Percentiles rank a stretch among this genome's conserved stretches.
phyloP scores from a whole-genome alignment of 345 rosid species.

The Gossypium turneri region DNA sequence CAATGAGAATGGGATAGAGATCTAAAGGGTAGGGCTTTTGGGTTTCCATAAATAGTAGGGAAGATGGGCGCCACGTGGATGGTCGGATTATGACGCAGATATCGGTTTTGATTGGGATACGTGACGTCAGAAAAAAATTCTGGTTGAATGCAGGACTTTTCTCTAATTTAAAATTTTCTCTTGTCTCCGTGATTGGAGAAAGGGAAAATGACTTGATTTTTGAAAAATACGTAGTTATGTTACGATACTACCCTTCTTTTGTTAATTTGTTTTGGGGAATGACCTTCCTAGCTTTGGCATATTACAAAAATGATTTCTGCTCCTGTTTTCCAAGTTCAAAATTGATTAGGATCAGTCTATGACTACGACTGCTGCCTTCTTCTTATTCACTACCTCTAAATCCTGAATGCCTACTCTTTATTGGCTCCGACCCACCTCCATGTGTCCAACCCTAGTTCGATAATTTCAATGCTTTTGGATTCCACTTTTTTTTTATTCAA shows the following conservation, averaged over 20 bases:
- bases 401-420: too few relatives aligned
- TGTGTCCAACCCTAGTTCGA: too few relatives aligned
- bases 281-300: neutral
- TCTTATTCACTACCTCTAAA: too few relatives aligned
- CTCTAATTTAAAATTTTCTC: neutral
- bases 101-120: neutral
- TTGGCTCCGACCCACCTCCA: too few relatives aligned
- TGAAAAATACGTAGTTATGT: neutral
- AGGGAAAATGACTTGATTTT: neutral
- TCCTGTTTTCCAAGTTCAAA: too few relatives aligned
- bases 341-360: too few relatives aligned
- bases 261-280: neutral
- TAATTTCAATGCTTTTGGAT: too few relatives aligned
- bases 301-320: neutral
- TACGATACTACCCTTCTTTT: neutral
- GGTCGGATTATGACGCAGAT: neutral
- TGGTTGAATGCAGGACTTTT: neutral
- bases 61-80: slow-evolving; percentile 1
- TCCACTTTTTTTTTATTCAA: too few relatives aligned
- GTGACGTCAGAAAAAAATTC: slow-evolving; percentile 7
- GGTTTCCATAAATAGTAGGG: neutral
- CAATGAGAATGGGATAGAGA: slow-evolving; percentile 1
- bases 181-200: slow-evolving; percentile 24
- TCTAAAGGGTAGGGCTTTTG: neutral
- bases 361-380: too few relatives aligned